Evolutionary conservation across 371 early-diverging fungal species (phyloP), one percentile per base, ranked within the genome.

Genomic region (Actinomortierella ambigua): DNA sequence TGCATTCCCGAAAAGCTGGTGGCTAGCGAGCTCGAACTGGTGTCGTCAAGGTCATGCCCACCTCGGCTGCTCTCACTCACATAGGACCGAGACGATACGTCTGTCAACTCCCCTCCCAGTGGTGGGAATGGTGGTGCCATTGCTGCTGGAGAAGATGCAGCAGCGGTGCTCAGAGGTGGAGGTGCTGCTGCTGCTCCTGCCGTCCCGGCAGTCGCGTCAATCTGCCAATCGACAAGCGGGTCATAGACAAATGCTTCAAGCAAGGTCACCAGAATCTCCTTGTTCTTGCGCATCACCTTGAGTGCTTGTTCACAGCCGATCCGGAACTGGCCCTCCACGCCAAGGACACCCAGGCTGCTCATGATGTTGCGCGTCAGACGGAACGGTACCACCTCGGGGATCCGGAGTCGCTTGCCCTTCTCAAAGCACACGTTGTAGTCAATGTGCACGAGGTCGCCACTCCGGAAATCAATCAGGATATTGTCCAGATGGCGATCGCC

Each of bases 401-500:
- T 88, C 18, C 93, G 88, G 9, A 99, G 82, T 47, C 83, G 76
- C 59, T 82, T 82, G 13, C 97, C 99, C 67, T 94, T 90, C 55
- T 99, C 99, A 82, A 99, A 99, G 39, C 98, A 94, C 26, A 99
- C 95, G 55, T 97, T 98, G 65, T 95, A 91, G 76, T 99, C 99
- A 50, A 99, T 99, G 83, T 99, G 99, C 8, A 99, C 88, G 5
- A 98, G 65, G 50, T 98, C 97, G 0, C 95, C 97, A 0, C 87
- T 88, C 13, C 75, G 69, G 44, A 76, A 78, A 75, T 99, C 98
- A 14, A 99, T 76, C 63, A 99, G 57, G 50, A 99, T 98, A 71
- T 99, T 99, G 70, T 98, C 97, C 65, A 94, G 67, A 77, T 99
- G 99, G 13, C 99, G 90, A 79, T 99, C 99, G 14, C 99, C 99